Evolutionary conservation across 108 stramenopile species (phyloP).

Genomic region (Conticribra weissflogii): DNA sequence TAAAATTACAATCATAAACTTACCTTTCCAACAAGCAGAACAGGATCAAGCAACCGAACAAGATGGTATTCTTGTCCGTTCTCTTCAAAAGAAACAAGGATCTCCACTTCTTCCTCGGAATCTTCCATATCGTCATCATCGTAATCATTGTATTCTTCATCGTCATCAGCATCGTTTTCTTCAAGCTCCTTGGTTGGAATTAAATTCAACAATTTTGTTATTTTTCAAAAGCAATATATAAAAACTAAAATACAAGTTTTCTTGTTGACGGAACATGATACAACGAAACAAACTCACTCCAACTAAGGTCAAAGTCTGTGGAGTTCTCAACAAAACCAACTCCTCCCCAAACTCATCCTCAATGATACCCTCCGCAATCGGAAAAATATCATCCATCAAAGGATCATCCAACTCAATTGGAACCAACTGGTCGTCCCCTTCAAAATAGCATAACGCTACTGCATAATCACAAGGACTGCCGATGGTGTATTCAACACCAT

Average conservation of each 20-base stretch:
- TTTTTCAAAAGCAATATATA: background rate
- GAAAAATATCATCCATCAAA: slow-evolving; percentile 86
- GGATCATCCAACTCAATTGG: slow-evolving; percentile 80
- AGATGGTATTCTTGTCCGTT: slow-evolving; percentile 74
- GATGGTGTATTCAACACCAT: slow-evolving; percentile 79
- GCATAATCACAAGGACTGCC: slow-evolving; percentile 86
- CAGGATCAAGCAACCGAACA: slow-evolving; percentile 83
- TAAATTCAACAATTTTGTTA: background rate
- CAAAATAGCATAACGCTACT: slow-evolving; percentile 85
- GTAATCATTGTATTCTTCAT: slow-evolving; percentile 62
- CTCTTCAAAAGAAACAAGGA: slow-evolving; percentile 83
- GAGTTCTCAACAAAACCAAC: slow-evolving; percentile 75
- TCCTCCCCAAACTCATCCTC: slow-evolving; percentile 91
- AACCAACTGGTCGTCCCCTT: slow-evolving; percentile 59
- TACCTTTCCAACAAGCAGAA: slow-evolving; percentile 87
- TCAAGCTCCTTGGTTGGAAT: slow-evolving; percentile 40
- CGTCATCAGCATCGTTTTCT: slow-evolving; percentile 49
- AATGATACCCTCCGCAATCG: slow-evolving; percentile 81
- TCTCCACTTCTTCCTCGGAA: slow-evolving; percentile 84
- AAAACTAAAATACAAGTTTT: slow-evolving; percentile 8
- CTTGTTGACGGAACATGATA: no score
- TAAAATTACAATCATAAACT: slow-evolving; percentile 1
- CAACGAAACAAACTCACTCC: slow-evolving; percentile 65
- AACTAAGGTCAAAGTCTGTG: slow-evolving; percentile 85
- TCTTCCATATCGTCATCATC: slow-evolving; percentile 59